phyloP scores from a whole-genome alignment of 352 stramenopile genomes.

The Phytophthora vignae region DNA sequence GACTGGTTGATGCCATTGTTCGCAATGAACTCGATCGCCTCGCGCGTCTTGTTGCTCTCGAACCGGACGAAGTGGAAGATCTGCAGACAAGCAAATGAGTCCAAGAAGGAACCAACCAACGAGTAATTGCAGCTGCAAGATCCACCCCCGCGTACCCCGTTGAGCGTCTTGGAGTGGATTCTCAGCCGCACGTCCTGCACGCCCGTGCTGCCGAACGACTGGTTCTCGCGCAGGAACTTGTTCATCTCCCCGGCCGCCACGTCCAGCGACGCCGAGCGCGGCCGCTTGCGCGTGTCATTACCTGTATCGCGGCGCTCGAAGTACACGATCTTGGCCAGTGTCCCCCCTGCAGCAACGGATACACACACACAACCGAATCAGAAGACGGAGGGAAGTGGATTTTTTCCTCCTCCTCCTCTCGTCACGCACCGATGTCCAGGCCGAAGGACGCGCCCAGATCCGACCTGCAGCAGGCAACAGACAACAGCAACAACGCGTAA shows the following conservation, averaged over 20 bases:
- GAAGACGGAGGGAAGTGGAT: not conserved
- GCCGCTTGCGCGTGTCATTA: conserved; percentile 65
- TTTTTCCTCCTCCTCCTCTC: not conserved
- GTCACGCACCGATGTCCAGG: conserved; percentile 75
- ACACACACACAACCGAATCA: not conserved
- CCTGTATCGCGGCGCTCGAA: conserved; percentile 84
- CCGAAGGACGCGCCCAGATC: conserved; percentile 88
- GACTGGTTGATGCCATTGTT: conserved; percentile 86
- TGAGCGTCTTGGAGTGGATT: conserved; percentile 88
- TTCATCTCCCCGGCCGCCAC: conserved; percentile 85
- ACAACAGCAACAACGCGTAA: too few relatives aligned
- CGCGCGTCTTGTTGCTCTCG: conserved; percentile 76
- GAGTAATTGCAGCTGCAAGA: not conserved
- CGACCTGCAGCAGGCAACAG: conserved; percentile 49
- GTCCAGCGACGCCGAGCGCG: conserved; percentile 79
- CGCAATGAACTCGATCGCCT: conserved; percentile 83
- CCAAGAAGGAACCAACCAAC: not conserved
- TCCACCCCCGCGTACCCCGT: conserved; percentile 64
- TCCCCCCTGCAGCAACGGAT: conserved; percentile 70
- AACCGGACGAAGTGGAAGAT: conserved; percentile 97
- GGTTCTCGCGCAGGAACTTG: conserved; percentile 84
- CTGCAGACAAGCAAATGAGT: conserved; percentile 31
- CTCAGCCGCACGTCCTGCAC: conserved; percentile 91
- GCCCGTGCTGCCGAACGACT: conserved; percentile 80
- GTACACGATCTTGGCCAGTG: conserved; percentile 96